phyloP scores from a whole-genome alignment of 345 rosid species.

The Rhizophora apiculata region DNA sequence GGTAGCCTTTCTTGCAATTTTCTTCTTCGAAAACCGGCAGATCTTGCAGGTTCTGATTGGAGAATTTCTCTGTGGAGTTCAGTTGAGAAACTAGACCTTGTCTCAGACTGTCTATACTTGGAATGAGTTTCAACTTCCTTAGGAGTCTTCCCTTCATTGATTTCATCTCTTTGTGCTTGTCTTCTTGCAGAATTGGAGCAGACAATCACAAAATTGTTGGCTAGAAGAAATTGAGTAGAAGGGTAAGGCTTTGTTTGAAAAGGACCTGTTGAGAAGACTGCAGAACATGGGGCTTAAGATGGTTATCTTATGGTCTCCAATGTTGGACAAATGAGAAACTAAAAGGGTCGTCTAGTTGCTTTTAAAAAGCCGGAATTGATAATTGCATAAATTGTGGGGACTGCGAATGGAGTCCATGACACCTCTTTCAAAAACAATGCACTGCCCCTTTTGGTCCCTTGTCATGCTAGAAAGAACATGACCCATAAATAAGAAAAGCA shows the following conservation, averaged over 20 bases:
- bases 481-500: not conserved
- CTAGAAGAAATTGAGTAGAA: constrained; percentile 1
- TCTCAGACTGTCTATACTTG: constrained; percentile 40
- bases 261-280: constrained; percentile 11
- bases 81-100: constrained; percentile 42
- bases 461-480: constrained; percentile 3
- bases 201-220: not conserved
- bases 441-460: constrained; percentile 23
- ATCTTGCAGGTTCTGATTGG: constrained; percentile 22
- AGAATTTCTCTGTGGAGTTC: constrained; percentile 22
- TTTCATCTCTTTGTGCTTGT: constrained; percentile 36
- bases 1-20: constrained; percentile 21
- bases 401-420: not conserved
- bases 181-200: constrained; percentile 9
- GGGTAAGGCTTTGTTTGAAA: constrained; percentile 3
- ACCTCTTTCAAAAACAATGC: constrained; percentile 15
- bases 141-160: constrained; percentile 62
- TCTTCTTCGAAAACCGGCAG: constrained; percentile 22
- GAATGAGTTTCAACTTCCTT: constrained; percentile 54
- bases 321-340: constrained; percentile 23
- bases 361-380: constrained; percentile 37
- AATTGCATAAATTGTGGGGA: constrained; percentile 27
- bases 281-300: constrained; percentile 12
- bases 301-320: constrained; percentile 27
- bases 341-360: constrained; percentile 26